Conservation (phyloP, 805 yeast species). For the Scheffersomyces coipomensis region DNA sequence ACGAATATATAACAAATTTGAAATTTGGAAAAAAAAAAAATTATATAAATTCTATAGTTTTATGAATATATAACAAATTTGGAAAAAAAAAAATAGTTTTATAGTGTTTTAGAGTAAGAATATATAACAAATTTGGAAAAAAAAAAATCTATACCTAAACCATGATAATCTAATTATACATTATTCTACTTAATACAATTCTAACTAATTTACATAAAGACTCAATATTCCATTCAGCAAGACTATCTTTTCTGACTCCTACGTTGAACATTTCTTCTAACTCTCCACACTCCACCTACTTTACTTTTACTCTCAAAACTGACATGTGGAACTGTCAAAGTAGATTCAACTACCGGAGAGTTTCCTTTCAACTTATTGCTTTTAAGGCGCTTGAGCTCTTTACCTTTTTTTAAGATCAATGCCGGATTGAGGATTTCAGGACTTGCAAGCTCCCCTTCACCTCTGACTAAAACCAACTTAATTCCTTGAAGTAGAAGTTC, state of each 20-base stretch:
- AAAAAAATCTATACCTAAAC: too few species aligned
- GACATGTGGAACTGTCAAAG: slow-evolving; percentile 40
- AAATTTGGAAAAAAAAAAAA: too few species aligned
- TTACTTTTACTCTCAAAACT: slow-evolving; percentile 37
- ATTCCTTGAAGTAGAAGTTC: slow-evolving; percentile 12
- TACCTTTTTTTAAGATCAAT: slow-evolving; percentile 18
- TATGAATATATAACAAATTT: too few species aligned
- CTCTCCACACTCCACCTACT: slow-evolving; percentile 57
- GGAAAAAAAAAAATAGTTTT: too few species aligned
- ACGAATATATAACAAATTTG: too few species aligned
- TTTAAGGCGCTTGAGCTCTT: slow-evolving; percentile 6
- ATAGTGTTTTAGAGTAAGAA: too few species aligned
- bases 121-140: too few species aligned
- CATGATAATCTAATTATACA: too few species aligned
- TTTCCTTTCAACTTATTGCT: slow-evolving; percentile 11
- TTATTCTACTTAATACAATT: too few species aligned
- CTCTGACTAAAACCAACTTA: slow-evolving; percentile 51
- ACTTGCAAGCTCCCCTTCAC: slow-evolving; percentile 65
- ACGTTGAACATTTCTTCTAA: slow-evolving; percentile 54
- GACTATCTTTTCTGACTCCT: slow-evolving; percentile 18
- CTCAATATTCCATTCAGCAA: too few species aligned
- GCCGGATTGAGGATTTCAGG: slow-evolving; percentile 45
- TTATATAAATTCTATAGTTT: too few species aligned
- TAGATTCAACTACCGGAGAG: slow-evolving; percentile 11
- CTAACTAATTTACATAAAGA: too few species aligned